Conservation (phyloP, 352 stramenopile genomes). For the Pythium rhizo-oryzae region DNA sequence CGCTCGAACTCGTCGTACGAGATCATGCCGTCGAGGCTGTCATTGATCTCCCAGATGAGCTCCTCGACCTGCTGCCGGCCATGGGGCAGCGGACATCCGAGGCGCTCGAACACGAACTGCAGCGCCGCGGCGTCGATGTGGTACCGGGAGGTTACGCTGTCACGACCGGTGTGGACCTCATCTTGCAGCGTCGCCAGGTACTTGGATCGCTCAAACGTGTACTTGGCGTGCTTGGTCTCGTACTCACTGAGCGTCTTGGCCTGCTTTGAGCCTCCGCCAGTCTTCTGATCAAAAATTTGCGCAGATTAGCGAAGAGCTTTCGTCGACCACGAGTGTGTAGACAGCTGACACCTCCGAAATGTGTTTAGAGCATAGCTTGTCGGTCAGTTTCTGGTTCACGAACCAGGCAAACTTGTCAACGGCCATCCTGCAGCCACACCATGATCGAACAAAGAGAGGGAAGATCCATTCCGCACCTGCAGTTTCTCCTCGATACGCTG, state of each 20-base stretch:
- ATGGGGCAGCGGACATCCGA: conserved; percentile 45
- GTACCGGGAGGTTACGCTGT: conserved; percentile 55
- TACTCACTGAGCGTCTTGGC: conserved; percentile 37
- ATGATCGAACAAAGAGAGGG: not conserved
- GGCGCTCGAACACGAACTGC: conserved; percentile 54
- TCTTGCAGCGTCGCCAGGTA: conserved; percentile 57
- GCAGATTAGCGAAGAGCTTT: too few species aligned
- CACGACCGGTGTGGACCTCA: conserved; percentile 53
- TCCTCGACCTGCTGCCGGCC: conserved; percentile 59
- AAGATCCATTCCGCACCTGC: conserved; percentile 35
- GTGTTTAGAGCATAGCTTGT: conserved; percentile 40
- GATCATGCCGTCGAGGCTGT: conserved; percentile 70
- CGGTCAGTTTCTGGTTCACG: conserved; percentile 45
- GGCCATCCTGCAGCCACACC: not conserved
- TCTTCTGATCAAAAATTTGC: not conserved
- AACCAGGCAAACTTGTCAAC: not conserved
- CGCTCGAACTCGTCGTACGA: conserved; percentile 78
- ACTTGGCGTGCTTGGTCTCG: conserved; percentile 41
- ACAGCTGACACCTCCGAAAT: conserved; percentile 15
- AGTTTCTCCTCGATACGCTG: conserved; percentile 66
- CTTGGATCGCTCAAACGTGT: conserved; percentile 45
- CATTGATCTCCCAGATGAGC: conserved; percentile 82
- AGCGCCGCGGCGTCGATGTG: conserved; percentile 55
- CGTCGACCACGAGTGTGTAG: not conserved
- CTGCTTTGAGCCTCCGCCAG: conserved; percentile 1